Evolutionary conservation across 2,329 filamentous ascomycete species (phyloP), one percentile per base, ranked within the genome.

Genomic region (Claviceps maximensis): DNA sequence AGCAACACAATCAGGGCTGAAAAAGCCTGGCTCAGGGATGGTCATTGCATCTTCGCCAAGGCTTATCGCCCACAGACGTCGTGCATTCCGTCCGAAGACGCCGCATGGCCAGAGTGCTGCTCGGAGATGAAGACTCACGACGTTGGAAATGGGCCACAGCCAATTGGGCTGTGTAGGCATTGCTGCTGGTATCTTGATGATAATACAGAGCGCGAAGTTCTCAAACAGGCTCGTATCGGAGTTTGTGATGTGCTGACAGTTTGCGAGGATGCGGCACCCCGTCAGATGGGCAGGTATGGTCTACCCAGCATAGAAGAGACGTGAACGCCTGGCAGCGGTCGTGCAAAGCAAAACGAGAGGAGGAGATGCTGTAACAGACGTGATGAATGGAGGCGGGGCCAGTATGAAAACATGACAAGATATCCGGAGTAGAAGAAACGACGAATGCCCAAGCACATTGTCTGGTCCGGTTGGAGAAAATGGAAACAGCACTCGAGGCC

Each of bases 51-150:
- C 54, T 7, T 57, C 51, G 17, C 61, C 60, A 8, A 53, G 52
- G 7, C 60, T 51, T n/a, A 59, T 60, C 5, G 57, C 52, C 25
- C 53, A 55, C 13, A 66, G 46, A 19, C 62, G 63, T 44, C 55
- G 51, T n/a, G 55, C 56, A 3, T 59, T 55, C n/a, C 65, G 61
- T 23, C 61, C 55, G 51, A 66, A 68, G n/a, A 53, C 50, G 19
- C 52, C 56, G 29, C 65, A 67, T 1, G 63, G 61, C 49, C 58
- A 63, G 27, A 55, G 57, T 2, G 31, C 33, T 10, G 56, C 55
- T 17, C 49, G 51, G 15, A n/a, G 1, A 6, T 46, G 45, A 41
- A 50, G 53, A 27, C 47, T 23, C 7, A 54, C 19, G n/a, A 23
- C 44, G 12, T 56, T 46, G 15, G 49, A 36, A 7, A 31, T 41